Percentiles rank a stretch among this genome's conserved stretches.
These are phyloP conservation scores for Perkinsus olseni DNA, from an alignment of 169 alveolate species.

Conservation along the genomic window DNA sequence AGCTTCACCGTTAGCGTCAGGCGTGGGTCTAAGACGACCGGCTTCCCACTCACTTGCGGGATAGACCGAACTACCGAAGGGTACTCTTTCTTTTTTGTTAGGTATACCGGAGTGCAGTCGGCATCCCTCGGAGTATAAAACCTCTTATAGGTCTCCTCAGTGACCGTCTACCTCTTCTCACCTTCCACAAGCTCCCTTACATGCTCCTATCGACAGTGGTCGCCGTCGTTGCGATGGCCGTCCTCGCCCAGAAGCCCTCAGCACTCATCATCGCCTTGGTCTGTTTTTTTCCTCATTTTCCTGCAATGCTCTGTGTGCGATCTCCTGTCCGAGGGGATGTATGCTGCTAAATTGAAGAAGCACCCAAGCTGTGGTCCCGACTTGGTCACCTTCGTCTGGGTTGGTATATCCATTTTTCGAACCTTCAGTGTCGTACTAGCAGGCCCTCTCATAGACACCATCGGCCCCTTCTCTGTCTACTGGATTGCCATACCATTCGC, in stretches of 20 bases:
- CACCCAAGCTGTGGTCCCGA: conserved; percentile 28
- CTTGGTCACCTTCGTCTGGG: conserved; percentile 30
- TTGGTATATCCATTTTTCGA: conserved; percentile 9
- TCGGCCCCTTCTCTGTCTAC: conserved; percentile 22
- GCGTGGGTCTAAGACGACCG: background rate
- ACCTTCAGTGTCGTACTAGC: background rate
- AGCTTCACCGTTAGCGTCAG: no score
- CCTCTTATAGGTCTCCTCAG: conserved; percentile 29
- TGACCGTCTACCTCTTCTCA: conserved; percentile 20
- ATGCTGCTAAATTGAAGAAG: conserved; percentile 20
- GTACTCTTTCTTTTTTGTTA: background rate
- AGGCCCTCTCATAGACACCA: background rate
- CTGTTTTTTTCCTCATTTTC: conserved; percentile 11
- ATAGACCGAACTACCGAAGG: background rate
- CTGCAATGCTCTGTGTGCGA: conserved; percentile 32
- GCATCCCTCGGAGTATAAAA: conserved; percentile 28
- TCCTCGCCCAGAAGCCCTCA: background rate
- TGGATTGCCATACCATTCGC: conserved; percentile 16
- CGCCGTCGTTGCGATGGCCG: conserved; percentile 11
- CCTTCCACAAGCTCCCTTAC: conserved; percentile 29
- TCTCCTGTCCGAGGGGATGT: conserved; percentile 29
- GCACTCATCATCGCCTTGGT: background rate
- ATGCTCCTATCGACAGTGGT: conserved; percentile 15
- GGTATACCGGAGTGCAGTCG: conserved; percentile 19
- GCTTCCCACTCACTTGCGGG: background rate